These are phyloP conservation scores for Phycomyces blakesleeanus DNA, from an alignment of 192 early-diverging fungal species.

Conservation along the genomic window DNA sequence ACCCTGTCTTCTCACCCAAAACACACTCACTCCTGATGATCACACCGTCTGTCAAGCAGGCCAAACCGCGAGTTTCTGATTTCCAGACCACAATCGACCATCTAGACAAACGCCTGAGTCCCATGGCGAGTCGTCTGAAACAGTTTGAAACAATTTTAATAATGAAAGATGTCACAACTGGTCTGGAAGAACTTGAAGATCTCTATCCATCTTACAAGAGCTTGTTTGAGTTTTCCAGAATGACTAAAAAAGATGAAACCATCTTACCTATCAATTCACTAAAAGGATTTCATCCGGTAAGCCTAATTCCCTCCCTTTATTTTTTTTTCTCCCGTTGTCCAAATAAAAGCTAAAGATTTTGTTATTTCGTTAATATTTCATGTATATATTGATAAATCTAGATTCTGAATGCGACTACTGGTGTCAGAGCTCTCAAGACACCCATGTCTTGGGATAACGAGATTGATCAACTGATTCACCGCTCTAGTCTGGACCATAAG, in stretches of 20 bases:
- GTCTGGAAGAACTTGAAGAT: conserved; percentile 44
- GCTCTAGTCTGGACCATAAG: conserved; percentile 25
- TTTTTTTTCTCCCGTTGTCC: no score
- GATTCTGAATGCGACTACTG: conserved; percentile 19
- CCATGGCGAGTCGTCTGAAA: background rate
- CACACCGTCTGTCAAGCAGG: conserved; percentile 23
- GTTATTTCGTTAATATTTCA: background rate
- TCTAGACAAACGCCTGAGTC: conserved; percentile 13
- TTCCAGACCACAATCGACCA: conserved; percentile 10
- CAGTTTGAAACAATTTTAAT: conserved; percentile 29
- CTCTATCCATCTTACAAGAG: conserved; percentile 43
- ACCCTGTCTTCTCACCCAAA: conserved; percentile 42
- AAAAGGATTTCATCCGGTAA: conserved; percentile 50
- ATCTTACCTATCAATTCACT: conserved; percentile 13
- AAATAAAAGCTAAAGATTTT: no score
- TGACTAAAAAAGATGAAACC: conserved; percentile 6
- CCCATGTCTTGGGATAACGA: conserved; percentile 38
- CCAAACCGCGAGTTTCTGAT: conserved; percentile 12
- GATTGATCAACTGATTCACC: conserved; percentile 6
- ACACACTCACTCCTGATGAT: conserved; percentile 44
- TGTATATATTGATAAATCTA: background rate
- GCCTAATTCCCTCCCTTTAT: no score
- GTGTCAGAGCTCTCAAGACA: conserved; percentile 32
- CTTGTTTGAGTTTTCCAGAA: conserved; percentile 38
- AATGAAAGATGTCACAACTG: conserved; percentile 41